Evolutionary conservation across 2,329 filamentous ascomycete genomes (phyloP).

Genomic region (Aspergillaceae sp.): DNA sequence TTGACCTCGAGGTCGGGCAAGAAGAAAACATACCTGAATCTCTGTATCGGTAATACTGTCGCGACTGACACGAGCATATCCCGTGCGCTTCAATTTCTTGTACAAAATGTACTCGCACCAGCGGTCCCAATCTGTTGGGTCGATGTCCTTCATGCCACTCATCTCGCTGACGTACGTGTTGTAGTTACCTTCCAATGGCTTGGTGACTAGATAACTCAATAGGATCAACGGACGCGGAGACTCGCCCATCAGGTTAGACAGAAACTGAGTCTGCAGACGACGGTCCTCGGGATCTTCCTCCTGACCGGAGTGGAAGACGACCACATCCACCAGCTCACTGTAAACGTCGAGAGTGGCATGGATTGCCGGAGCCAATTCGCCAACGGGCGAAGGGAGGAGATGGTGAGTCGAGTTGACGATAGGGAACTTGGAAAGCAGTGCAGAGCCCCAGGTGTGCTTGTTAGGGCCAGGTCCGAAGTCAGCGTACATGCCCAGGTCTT

Average conservation of each 20-base stretch:
- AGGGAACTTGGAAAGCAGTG: constrained; percentile 90
- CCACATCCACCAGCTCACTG: constrained; percentile 80
- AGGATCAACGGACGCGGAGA: constrained; percentile 73
- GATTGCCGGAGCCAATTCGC: constrained; percentile 90
- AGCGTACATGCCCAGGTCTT: constrained; percentile 97
- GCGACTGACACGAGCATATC: constrained; percentile 81
- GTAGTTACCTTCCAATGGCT: constrained; percentile 87
- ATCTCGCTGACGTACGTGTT: constrained; percentile 82
- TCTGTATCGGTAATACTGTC: constrained; percentile 95
- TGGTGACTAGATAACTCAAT: constrained; percentile 85
- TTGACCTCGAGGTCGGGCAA: neutral
- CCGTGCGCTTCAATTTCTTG: constrained; percentile 75
- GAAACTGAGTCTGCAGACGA: constrained; percentile 74
- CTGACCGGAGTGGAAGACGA: constrained; percentile 97
- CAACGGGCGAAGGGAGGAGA: constrained; percentile 82
- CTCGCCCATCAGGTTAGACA: constrained; percentile 78
- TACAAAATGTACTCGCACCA: constrained; percentile 99
- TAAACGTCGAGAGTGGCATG: constrained; percentile 94
- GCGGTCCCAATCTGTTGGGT: constrained; percentile 84
- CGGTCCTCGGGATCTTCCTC: constrained; percentile 93
- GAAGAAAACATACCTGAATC: constrained; percentile 57
- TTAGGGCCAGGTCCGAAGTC: constrained; percentile 96
- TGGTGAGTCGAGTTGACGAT: constrained; percentile 97
- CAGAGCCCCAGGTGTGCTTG: constrained; percentile 96
- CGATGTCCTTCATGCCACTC: constrained; percentile 93